A percentile compares a stretch with the other conserved stretches of the same genome.
These are phyloP conservation scores for Santalum album DNA, from an alignment of 164 flowering plant genomes.

Conservation along the genomic window DNA sequence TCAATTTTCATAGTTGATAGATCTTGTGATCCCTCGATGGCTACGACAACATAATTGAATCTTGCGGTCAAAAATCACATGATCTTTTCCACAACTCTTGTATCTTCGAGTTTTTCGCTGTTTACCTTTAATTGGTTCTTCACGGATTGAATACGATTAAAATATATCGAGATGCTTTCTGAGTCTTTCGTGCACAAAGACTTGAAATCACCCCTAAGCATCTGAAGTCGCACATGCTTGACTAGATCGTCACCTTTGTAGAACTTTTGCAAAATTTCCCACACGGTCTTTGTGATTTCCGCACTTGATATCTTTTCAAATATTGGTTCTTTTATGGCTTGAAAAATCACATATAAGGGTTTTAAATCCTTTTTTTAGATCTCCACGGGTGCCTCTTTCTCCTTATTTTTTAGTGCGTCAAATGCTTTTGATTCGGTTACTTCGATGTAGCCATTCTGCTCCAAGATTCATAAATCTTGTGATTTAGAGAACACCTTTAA, in stretches of 20 bases:
- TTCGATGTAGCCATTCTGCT: neutral
- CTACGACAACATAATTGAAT: neutral
- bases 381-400: neutral
- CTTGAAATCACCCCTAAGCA: neutral
- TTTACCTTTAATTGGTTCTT: too few relatives aligned
- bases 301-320: neutral
- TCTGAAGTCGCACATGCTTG: neutral
- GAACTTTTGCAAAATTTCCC: constrained; percentile 1
- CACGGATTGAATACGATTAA: neutral
- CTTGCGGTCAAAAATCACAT: neutral
- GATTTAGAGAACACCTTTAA: neutral
- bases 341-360: neutral
- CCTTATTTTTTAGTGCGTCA: neutral
- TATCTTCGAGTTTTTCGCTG: neutral
- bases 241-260: neutral
- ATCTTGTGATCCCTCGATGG: neutral
- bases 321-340: neutral
- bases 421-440: neutral
- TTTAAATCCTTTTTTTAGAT: neutral
- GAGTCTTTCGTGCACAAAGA: neutral
- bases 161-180: neutral
- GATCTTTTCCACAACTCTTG: neutral
- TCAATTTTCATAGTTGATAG: neutral
- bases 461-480: neutral
- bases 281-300: neutral